Evolutionary conservation across 495 filamentous ascomycete species (phyloP), one percentile per base, ranked within the genome.

Genomic region (Aspergillus baeticus): DNA sequence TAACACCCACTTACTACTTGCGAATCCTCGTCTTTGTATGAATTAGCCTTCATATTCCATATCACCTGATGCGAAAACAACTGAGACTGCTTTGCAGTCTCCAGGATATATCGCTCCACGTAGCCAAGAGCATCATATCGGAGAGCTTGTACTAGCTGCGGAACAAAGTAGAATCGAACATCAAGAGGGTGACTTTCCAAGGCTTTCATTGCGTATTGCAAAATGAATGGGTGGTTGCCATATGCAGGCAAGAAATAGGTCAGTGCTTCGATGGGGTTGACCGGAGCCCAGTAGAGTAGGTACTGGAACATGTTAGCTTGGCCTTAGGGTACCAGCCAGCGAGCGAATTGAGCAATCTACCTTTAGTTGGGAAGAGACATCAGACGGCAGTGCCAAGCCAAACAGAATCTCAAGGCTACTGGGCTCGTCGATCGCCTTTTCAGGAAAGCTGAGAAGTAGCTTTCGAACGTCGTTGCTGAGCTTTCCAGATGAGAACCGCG

Each of bases 11-110:
- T 84, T 80, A 94, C 90, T 62, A 95, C 83, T 62, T 86, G 81
- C 47, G 87, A 90, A 57, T 98, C 91, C 60, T 99, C 92, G 63
- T 99, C 95, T 69, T 96, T 98, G 75, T 90, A 99, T 2, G 92
- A 86, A 68, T 99, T 99, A 18, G 95, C 95, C 66, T 96, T 97
- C 87, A 99, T 99, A 67, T 98, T 99, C 95, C 95, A 99, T 58
- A 99, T 98, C 57, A 99, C 97, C 57, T 99, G 95, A 70, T 99
- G 95, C 6, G 95, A 92, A 68, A 99, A 99, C 1, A 97, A 76
- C 67, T 97, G 95, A 21, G 93, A 97, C 63, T 94, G 90, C 61
- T 93, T 92, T 1, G 90, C 92, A 4, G 95, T 96, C 75, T 99
- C 94, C 20, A 96, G 79, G 29, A 98, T 98, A 61, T 97, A 98